A percentile compares a stretch with the other conserved stretches of the same genome.
Conservation (phyloP, 495 filamentous ascomycete species). For the Glonium stellatum region DNA sequence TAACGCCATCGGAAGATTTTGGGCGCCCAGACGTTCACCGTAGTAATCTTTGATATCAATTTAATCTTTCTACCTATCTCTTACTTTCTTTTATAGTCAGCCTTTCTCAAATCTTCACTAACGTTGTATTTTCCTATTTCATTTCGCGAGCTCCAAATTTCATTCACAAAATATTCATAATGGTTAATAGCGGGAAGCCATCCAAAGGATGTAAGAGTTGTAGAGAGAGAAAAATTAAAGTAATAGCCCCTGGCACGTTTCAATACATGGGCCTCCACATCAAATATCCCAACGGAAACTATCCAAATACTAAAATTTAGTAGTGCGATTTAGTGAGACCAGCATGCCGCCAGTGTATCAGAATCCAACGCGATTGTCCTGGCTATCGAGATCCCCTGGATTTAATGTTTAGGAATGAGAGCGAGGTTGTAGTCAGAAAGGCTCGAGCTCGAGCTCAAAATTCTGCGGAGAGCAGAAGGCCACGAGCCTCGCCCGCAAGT, state of each 20-base stretch:
- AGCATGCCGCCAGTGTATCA: background rate
- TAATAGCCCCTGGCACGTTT: background rate
- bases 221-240: constrained; percentile 20
- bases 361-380: background rate
- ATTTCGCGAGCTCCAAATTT: background rate
- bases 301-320: no score
- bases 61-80: no score
- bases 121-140: background rate
- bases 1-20: background rate
- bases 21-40: no score
- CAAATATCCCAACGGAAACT: no score
- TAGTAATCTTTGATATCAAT: no score
- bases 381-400: background rate
- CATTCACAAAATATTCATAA: background rate
- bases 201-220: constrained; percentile 19
- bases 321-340: background rate
- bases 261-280: no score
- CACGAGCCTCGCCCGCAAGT: no score
- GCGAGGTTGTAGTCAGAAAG: background rate
- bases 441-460: background rate
- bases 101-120: background rate
- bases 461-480: no score
- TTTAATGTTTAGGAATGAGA: background rate
- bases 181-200: constrained; percentile 21
- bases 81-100: no score